Percentiles rank a stretch among this genome's conserved stretches.
phyloP scores from a whole-genome alignment of 139 green algal species.

The Raphidocelis subcapitata region DNA sequence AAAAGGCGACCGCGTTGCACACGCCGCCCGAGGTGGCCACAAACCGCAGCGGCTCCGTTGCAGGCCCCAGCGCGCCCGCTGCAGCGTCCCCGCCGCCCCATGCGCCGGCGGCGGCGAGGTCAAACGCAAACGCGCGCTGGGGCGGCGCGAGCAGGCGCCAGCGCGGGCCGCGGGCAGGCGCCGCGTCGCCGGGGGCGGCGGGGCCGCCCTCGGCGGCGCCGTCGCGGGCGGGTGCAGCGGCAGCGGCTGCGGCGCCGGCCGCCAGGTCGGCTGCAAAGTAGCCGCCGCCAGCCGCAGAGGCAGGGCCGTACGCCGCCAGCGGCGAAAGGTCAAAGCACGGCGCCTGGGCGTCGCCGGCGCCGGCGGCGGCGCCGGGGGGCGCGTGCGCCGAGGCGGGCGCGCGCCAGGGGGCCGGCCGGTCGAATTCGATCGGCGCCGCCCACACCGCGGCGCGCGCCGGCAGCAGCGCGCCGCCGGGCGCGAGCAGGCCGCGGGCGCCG shows the following conservation, averaged over 20 bases:
- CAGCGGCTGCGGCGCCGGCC: not conserved
- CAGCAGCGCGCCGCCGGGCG: conserved; percentile 8
- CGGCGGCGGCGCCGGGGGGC: too few relatives aligned
- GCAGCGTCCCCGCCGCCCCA: conserved; percentile 44
- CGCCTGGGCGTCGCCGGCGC: too few relatives aligned
- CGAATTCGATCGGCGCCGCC: too few relatives aligned
- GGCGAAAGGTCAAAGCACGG: too few relatives aligned
- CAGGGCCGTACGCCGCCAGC: too few relatives aligned
- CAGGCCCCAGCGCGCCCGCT: conserved; percentile 19
- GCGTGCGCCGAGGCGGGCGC: too few relatives aligned
- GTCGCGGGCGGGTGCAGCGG: too few relatives aligned
- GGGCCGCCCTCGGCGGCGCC: too few relatives aligned
- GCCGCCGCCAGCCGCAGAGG: conserved; percentile 9
- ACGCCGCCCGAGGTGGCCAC: conserved; percentile 25
- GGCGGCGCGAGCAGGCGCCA: conserved; percentile 57
- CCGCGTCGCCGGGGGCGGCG: too few relatives aligned
- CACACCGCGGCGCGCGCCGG: conserved; percentile 12
- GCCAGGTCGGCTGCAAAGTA: conserved; percentile 12
- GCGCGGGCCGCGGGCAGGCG: too few relatives aligned
- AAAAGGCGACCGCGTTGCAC: conserved; percentile 79
- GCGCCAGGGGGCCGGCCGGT: too few relatives aligned
- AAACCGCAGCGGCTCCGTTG: too few relatives aligned
- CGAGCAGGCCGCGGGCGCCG: not conserved
- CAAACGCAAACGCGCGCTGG: conserved; percentile 58
- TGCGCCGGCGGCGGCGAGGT: conserved; percentile 57